Conservation (phyloP, 2,329 filamentous ascomycete species). For the Fusarium xyrophilum region DNA sequence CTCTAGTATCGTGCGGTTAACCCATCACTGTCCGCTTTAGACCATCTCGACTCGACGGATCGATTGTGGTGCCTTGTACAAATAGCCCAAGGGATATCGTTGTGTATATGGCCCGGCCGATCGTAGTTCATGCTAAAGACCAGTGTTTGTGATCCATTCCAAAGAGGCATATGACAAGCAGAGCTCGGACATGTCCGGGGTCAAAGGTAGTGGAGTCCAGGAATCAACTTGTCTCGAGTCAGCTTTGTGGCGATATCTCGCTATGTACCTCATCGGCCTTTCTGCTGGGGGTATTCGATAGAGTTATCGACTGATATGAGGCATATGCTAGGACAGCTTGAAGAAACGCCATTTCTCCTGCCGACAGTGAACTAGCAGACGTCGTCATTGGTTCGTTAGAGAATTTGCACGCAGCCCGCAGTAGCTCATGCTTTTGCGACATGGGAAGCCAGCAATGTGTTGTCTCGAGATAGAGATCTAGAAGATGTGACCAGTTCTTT, state of each 20-base stretch:
- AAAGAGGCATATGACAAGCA: background rate
- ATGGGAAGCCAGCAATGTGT: conserved; percentile 7
- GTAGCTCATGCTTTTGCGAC: conserved; percentile 6
- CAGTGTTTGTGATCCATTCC: background rate
- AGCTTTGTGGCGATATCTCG: accelerated
- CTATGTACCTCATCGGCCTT: accelerated
- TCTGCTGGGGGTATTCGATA: background rate
- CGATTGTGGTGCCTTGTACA: accelerated
- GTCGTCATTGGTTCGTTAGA: accelerated
- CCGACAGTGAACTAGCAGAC: background rate
- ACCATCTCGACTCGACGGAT: background rate
- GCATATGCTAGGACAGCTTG: conserved; percentile 1
- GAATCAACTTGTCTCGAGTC: background rate
- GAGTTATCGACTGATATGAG: background rate
- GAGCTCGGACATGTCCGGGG: background rate
- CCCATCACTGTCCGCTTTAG: background rate
- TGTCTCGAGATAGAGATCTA: conserved; percentile 6
- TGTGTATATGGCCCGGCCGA: background rate
- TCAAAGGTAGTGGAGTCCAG: background rate
- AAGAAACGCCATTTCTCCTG: background rate
- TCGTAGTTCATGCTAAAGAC: background rate
- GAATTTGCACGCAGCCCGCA: background rate
- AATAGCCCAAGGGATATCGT: accelerated
- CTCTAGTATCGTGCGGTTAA: no score
- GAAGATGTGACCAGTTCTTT: background rate